phyloP scores from a whole-genome alignment of 805 yeast genomes.

The Candida maris region DNA sequence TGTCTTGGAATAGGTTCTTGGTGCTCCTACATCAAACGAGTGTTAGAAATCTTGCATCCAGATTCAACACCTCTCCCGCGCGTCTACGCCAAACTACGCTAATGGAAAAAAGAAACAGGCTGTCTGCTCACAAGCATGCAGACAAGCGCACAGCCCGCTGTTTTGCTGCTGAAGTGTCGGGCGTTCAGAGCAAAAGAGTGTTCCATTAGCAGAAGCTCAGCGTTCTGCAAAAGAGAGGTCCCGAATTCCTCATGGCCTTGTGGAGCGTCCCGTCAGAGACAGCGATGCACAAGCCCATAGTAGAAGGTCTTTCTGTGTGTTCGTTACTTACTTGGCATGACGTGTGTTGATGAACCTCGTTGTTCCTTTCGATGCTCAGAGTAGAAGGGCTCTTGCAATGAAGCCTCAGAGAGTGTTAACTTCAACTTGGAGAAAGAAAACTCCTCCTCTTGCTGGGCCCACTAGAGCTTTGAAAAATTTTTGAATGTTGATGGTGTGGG shows the following conservation, averaged over 20 bases:
- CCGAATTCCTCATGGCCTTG: slow-evolving; percentile 1
- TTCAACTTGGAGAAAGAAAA: too few relatives aligned
- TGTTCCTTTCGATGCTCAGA: too few relatives aligned
- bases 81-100: slow-evolving; percentile 10
- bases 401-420: too few relatives aligned
- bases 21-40: slow-evolving; percentile 64
- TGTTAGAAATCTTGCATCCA: slow-evolving; percentile 15
- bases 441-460: too few relatives aligned
- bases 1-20: slow-evolving; percentile 99
- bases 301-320: too few relatives aligned
- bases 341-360: too few relatives aligned
- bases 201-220: slow-evolving; percentile 3
- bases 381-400: too few relatives aligned
- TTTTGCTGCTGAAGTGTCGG: slow-evolving; percentile 80
- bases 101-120: slow-evolving; percentile 2
- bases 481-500: too few relatives aligned
- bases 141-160: background rate
- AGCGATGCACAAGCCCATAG: too few relatives aligned
- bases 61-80: slow-evolving; percentile 1
- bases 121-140: background rate
- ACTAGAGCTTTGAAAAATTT: too few relatives aligned
- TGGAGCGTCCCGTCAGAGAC: background rate
- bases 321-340: slow-evolving; percentile 3
- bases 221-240: slow-evolving; percentile 5
- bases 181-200: slow-evolving; percentile 57